These are phyloP conservation scores for Sherardia arvensis DNA, from an alignment of 257 asterid species.

Conservation along the genomic window DNA sequence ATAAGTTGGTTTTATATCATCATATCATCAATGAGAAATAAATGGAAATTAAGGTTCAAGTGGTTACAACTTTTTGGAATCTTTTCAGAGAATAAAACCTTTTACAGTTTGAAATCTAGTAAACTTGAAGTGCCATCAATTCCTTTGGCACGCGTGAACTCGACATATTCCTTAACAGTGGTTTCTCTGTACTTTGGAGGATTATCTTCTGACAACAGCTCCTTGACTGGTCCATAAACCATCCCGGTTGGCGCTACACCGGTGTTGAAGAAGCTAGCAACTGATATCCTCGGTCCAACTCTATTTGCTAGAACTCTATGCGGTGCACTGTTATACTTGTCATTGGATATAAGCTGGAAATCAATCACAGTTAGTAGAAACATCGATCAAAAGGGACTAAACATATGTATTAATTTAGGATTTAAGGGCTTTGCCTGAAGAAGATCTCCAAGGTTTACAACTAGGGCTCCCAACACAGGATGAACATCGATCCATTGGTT, in stretches of 20 bases:
- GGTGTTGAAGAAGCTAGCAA: constrained; percentile 54
- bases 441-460: constrained; percentile 55
- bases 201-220: constrained; percentile 40
- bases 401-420: not conserved
- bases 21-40: no score
- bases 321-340: constrained; percentile 43
- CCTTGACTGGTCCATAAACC: constrained; percentile 49
- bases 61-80: not conserved
- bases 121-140: constrained; percentile 40
- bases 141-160: constrained; percentile 31
- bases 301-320: constrained; percentile 49
- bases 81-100: not conserved
- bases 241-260: constrained; percentile 21
- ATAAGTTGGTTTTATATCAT: not conserved
- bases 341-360: constrained; percentile 52
- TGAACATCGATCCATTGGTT: constrained; percentile 49
- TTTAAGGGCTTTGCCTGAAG: constrained; percentile 32
- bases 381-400: not conserved
- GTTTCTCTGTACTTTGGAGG: constrained; percentile 53
- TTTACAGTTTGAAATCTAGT: not conserved
- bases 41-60: no score
- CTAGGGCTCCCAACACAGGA: constrained; percentile 42
- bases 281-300: constrained; percentile 52
- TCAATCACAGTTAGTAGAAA: not conserved
- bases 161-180: constrained; percentile 36